Evolutionary conservation across 306 rosid species (phyloP), one percentile per base, ranked within the genome.

Genomic region (Acacia confusa): DNA sequence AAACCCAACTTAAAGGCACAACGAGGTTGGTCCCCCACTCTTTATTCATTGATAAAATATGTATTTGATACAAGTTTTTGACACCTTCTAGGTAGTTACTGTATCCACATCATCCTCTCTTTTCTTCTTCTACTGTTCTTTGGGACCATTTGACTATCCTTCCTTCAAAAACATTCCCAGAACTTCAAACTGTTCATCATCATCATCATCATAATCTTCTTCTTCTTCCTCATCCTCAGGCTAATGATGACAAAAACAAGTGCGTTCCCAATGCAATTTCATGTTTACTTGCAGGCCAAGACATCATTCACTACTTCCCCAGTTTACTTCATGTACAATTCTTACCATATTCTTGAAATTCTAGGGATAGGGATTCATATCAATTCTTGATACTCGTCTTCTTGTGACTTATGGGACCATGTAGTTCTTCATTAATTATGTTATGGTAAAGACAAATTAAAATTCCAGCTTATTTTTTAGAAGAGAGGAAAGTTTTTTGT

Each of bases 141-240:
- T 83, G 85, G 90, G 90, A 85, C 89, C 88, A 87, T 40, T 81
- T 82, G 88, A 86, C 87, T 61, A 65, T 11, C 38, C 5, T 67
- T 67, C 75, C 57, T 50, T 17, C 57, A 50, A 50, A 69, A 68
- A 68, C 72, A 68, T 68, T 68, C 72, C 20, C 38, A 61, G 19
- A 61, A 68, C 72, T 65, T 32, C n/a, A 17, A 9, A 15, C 40
- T 13, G 20, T 63, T 63, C 38, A 57, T 57, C 70, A 15, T 65
- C 70, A 30, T 30, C 43, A 15, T 64, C 19, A 14, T 13, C 28
- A 12, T 63, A 3, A 3, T 14, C 69, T 13, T 27, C 40, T 1
- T 27, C 40, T 1, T 14, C 40, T 6, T 28, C 70, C 2, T 14
- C 70, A 6, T 30, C 22, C 9, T 65, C 70, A 6, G n/a, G 70